Evolutionary conservation across 495 filamentous ascomycete species (phyloP), one percentile per base, ranked within the genome.

Genomic region (Articulospora tetracladia): DNA sequence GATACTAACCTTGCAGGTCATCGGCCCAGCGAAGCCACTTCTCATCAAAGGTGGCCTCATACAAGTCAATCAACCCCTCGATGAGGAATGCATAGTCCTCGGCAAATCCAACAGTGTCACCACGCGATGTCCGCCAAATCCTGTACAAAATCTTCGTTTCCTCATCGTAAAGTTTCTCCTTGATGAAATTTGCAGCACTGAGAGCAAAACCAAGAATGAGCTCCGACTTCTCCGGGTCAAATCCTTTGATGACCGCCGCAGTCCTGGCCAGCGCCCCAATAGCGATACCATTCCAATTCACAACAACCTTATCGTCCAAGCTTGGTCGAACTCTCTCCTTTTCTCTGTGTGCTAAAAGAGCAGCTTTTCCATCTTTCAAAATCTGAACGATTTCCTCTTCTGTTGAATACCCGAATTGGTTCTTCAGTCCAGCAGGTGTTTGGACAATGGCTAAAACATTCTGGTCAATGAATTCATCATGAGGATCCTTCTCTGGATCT

Each of bases 1-100:
- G 23, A 25, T 32, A 66, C 79, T 67, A 75, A 89, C 87, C 76
- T 73, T 98, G 94, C 34, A 98, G 68, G 28, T 83, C 83, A 66
- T 94, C 88, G 0, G 94, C 95, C 78, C 91, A 94, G 52, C 86
- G 75, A 15, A 98, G 79, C 74, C 89, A 93, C 60, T 74, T 73
- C 61, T 89, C 87, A 39, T 97, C 86, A 64, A 91, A 89, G 0
- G 92, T 96, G 6, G 89, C 83, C 72, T 96, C 87, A 68, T 97
- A 97, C 60, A 98, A 80, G 63, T 94, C 86, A 52, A 98, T 76
- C 20, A 97, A 76, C 0, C 92, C 95, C 26, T 86, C 81, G 51
- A 92, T 91, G 53, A 98, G 67, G 71, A 90, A 97, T 2, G 94
- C 93, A 70, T 98, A 98, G 70, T 98, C 94, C 63, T 98, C 94